Percentiles rank a stretch among this genome's conserved stretches.
phyloP scores from a whole-genome alignment of 2,329 filamentous ascomycete genomes.

The Neospermospora avenae region DNA sequence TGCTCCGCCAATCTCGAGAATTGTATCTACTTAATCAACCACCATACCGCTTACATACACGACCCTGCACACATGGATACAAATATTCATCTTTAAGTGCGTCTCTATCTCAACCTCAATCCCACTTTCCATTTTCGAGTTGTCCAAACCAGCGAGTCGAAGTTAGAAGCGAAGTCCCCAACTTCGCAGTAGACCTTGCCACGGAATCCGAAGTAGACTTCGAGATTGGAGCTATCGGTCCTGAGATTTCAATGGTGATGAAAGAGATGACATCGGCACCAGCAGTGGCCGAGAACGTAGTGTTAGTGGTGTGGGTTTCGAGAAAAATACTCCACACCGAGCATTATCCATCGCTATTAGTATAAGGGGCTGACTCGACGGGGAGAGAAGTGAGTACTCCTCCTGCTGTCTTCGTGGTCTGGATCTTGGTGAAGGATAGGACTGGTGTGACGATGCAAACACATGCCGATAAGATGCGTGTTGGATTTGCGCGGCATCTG shows the following conservation, averaged over 20 bases:
- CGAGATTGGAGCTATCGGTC: neutral
- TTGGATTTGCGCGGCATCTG: constrained; percentile 17
- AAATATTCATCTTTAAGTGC: neutral
- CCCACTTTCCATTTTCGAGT: neutral
- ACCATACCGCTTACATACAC: neutral
- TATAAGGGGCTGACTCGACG: neutral
- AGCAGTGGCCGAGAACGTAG: neutral
- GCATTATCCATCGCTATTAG: neutral
- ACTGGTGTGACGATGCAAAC: constrained; percentile 10
- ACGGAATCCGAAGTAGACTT: neutral
- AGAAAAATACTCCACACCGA: neutral
- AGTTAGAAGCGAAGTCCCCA: neutral
- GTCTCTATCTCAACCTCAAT: neutral
- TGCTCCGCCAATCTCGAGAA: neutral
- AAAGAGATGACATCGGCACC: neutral
- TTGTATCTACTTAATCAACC: neutral
- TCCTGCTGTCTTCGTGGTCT: neutral
- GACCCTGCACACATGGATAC: neutral
- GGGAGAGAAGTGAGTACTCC: neutral
- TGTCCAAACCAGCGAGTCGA: neutral
- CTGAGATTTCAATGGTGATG: neutral
- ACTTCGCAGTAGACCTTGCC: neutral
- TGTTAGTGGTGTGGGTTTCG: neutral
- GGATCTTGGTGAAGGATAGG: neutral
- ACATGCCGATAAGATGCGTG: constrained; percentile 23